Evolutionary conservation across 2,329 filamentous ascomycete species (phyloP).

Genomic region (Sclerotinia sclerotiorum): DNA sequence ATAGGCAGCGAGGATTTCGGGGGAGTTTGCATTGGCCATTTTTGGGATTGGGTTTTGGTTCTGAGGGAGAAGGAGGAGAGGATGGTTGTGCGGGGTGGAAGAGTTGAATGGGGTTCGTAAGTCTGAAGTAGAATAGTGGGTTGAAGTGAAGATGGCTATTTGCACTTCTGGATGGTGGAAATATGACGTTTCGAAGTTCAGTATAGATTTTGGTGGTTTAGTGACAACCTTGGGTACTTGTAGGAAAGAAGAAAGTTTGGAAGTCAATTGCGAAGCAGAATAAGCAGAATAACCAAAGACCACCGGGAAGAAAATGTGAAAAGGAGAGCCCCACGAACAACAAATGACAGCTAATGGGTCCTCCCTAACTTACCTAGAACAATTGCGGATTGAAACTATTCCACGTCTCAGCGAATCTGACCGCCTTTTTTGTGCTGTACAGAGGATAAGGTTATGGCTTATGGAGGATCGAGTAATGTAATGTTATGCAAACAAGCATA

Average conservation of each 20-base stretch:
- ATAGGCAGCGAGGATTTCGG: conserved; percentile 64
- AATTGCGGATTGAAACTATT: conserved; percentile 23
- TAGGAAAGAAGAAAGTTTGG: neutral
- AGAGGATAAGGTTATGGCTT: no score
- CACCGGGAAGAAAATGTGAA: neutral
- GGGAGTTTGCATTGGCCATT: conserved; percentile 58
- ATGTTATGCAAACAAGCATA: neutral
- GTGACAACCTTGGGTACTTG: neutral
- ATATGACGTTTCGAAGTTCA: neutral
- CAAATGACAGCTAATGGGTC: conserved; percentile 22
- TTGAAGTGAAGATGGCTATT: neutral
- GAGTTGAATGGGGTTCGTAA: neutral
- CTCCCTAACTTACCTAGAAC: conserved; percentile 15
- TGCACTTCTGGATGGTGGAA: neutral
- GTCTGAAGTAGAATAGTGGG: conserved; percentile 5
- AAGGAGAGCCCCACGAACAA: conserved; percentile 18
- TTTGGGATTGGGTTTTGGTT: neutral
- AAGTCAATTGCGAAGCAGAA: neutral
- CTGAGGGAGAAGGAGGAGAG: neutral
- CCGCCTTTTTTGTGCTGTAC: conserved; percentile 16
- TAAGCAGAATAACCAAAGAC: neutral
- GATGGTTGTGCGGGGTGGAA: conserved; percentile 9
- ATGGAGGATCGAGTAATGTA: no score
- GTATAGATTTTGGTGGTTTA: neutral
- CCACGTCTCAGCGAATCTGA: conserved; percentile 19